Conservation (phyloP, 2,329 filamentous ascomycete genomes). For the Aspergillus ibericus region DNA sequence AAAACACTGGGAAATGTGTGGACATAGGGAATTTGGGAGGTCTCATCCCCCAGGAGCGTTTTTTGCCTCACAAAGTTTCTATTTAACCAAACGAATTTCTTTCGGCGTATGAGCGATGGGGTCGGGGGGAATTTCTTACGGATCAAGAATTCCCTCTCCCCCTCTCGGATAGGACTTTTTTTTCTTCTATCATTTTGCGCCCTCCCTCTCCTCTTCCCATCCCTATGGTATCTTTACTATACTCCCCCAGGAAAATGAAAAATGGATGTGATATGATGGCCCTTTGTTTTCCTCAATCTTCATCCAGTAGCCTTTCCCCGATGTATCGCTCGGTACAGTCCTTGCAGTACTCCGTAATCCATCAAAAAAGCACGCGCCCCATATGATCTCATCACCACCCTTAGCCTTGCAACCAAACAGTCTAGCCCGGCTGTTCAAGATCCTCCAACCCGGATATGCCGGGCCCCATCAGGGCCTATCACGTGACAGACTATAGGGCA, state of each 20-base stretch:
- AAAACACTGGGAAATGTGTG: background rate
- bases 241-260: slow-evolving; percentile 24
- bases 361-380: background rate
- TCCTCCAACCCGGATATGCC: background rate
- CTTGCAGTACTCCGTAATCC: background rate
- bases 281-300: background rate
- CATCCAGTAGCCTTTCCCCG: background rate
- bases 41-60: slow-evolving; percentile 7
- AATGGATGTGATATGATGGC: slow-evolving; percentile 29
- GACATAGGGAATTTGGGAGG: slow-evolving; percentile 22
- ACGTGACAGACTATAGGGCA: slow-evolving; percentile 13
- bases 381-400: background rate
- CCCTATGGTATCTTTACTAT: slow-evolving; percentile 20
- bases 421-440: background rate
- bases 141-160: background rate
- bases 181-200: background rate
- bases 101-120: slow-evolving; percentile 27
- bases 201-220: slow-evolving; percentile 18
- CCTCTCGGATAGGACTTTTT: slow-evolving; percentile 17
- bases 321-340: background rate
- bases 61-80: slow-evolving; percentile 30
- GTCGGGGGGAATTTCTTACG: slow-evolving; percentile 18
- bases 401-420: too few species aligned
- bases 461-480: background rate
- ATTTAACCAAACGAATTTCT: slow-evolving; percentile 19